Evolutionary conservation across 352 stramenopile species (phyloP), one percentile per base, ranked within the genome.

Genomic region (Phytophthora rubi): DNA sequence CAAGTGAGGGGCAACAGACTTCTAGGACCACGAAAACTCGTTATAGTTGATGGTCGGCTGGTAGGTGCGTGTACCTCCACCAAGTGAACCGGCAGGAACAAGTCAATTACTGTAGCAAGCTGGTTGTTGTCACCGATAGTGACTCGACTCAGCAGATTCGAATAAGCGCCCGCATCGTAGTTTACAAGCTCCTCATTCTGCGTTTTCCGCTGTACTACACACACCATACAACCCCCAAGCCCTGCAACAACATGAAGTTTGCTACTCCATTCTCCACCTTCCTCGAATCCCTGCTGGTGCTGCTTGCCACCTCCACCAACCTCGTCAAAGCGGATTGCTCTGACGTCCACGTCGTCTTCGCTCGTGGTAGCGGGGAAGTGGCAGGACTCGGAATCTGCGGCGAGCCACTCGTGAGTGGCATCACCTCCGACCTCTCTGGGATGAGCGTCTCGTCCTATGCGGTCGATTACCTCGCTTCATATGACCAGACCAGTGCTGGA

Each of bases 381-480:
- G 49, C 52, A 6, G 76, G 76, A 3, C 58, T 81, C n/a, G 76
- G 76, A 4, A 71, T 75, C 12, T 72, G 62, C 33, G 73, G 76
- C n/a, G 54, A 72, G 16, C 73, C 76, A 1, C 63, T 83, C 26
- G 65, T 78, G 16, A 73, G 54, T 9, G 71, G 56, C 21, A 73
- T 83, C 59, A 71, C 58, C 5, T 67, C 56, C 7, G 62, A 62
- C 15, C 67, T 83, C n/a, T 26, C 16, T 9, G 73, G 76, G 23
- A 81, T 76, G 73, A 79, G 57, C 30, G 70, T 82, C 39, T 75
- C 62, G 12, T 74, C 68, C 8, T 84, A 81, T 42, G 70, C 76
- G 0, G 70, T 83, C 5, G 53, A 66, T 53, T 83, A 83, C 55
- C 42, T 56, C n/a, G 76, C 76, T 2, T 63, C 68, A 0, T 51